These are phyloP conservation scores for Solanum virginianum DNA, from an alignment of 257 asterid genomes.

Conservation along the genomic window DNA sequence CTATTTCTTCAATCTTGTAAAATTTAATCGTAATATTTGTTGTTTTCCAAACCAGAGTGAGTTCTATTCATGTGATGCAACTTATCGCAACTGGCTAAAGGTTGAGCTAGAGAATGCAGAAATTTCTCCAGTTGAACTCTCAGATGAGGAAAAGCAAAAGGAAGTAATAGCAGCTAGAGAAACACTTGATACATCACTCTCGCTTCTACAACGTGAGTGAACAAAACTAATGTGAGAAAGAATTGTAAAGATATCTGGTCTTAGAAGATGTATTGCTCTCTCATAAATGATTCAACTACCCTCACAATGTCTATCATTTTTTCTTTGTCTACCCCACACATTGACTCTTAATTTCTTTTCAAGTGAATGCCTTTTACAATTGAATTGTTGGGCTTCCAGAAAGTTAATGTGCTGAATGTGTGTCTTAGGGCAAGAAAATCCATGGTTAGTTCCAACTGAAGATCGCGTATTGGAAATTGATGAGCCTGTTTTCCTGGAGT, in stretches of 20 bases:
- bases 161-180: constrained; percentile 66
- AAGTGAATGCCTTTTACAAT: neutral
- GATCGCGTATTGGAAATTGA: constrained; percentile 44
- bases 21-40: neutral
- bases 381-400: neutral
- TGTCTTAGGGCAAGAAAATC: constrained; percentile 44
- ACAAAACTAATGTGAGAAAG: neutral
- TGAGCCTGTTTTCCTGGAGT: constrained; percentile 66
- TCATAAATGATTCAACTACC: neutral
- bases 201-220: constrained; percentile 57
- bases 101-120: constrained; percentile 56
- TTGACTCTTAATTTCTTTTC: neutral
- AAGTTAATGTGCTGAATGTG: constrained; percentile 2
- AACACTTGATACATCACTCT: constrained; percentile 51
- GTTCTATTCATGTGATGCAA: constrained; percentile 93
- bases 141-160: constrained; percentile 66
- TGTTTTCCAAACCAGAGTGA: constrained; percentile 48
- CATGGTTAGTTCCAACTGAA: constrained; percentile 82
- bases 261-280: neutral
- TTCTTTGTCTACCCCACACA: neutral
- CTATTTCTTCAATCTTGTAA: constrained; percentile 9
- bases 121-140: constrained; percentile 57
- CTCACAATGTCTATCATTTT: neutral
- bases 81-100: constrained; percentile 86
- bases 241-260: neutral